Evolutionary conservation across 2,329 filamentous ascomycete species (phyloP), one percentile per base, ranked within the genome.

Genomic region (Hyphodiscus sp.): DNA sequence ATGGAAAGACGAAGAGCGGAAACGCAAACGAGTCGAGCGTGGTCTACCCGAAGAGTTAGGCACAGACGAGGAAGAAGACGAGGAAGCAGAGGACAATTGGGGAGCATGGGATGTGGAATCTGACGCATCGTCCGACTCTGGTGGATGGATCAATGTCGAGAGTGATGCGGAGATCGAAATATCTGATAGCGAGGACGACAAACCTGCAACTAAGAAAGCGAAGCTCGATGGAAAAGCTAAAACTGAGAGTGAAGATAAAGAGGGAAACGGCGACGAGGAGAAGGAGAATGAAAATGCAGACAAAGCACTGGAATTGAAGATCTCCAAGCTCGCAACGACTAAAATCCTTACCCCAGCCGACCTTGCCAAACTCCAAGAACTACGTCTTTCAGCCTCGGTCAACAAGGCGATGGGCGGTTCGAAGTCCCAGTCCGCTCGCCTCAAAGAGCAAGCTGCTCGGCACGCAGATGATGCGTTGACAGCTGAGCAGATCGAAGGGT

Each of bases 341-440:
- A 87, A 89, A 47, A 95, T 99, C 60, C 84, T 99, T 57, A 99
- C 94, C 0, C 94, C 94, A 0, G 94, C 94, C 13, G 94, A 99
- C 71, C 80, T 97, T n/a, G 86, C 89, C 62, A 97, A 97, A 70
- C 85, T 99, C 19, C 84, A 89, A 57, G 92, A 96, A 71, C 83
- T 99, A 20, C 88, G 89, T 46, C 77, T 87, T 48, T 77, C 86
- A 44, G 83, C 89, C 19, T 80, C 82, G 38, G 74, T 97, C 46
- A 82, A 87, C 59, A 85, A 87, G 57, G 76, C 75, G 47, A 73
- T 81, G 67, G 70, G 70, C 47, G 68, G 71, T 54, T 79, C 77
- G n/a, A 65, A 63, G 42, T 73, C 75, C 52, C 70, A 73, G 20
- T 54, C 63, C n/a, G 53, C 61, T 18, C 61, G 64, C 15, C 52